A percentile compares a stretch with the other conserved stretches of the same genome.
phyloP scores from a whole-genome alignment of 805 yeast species.

The Pachysolen tannophilus region DNA sequence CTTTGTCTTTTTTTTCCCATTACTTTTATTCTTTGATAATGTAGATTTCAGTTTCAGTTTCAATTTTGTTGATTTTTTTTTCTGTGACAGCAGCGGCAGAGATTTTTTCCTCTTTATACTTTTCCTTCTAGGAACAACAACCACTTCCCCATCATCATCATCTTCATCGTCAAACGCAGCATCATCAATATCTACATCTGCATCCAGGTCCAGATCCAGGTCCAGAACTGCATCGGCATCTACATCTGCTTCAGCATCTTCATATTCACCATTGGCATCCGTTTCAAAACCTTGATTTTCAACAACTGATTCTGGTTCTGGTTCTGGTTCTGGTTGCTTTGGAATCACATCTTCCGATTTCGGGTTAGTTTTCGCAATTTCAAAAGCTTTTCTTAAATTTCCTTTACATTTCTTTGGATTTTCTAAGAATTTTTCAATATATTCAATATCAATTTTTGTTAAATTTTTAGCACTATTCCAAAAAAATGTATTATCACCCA shows the following conservation, averaged over 20 bases:
- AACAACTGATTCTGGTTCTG: constrained; percentile 13
- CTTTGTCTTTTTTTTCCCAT: not conserved
- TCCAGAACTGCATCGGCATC: constrained; percentile 21
- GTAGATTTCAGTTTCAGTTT: not conserved
- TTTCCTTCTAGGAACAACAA: too few species aligned
- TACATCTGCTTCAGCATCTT: constrained; percentile 10
- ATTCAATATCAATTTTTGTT: constrained; percentile 2
- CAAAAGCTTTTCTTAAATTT: constrained; percentile 8
- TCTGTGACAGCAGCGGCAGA: not conserved
- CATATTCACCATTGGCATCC: constrained; percentile 11
- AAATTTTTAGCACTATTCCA: constrained; percentile 8
- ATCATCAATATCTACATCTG: constrained; percentile 12
- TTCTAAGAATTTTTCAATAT: not conserved
- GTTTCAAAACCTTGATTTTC: constrained; percentile 11
- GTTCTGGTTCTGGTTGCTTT: constrained; percentile 34
- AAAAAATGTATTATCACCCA: constrained; percentile 8
- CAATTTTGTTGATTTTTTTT: not conserved
- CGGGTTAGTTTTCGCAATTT: constrained; percentile 7
- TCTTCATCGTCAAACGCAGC: constrained; percentile 10
- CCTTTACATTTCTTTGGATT: constrained; percentile 5
- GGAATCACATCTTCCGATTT: constrained; percentile 30
- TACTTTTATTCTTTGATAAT: not conserved
- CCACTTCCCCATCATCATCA: too few species aligned
- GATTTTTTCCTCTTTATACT: too few species aligned
- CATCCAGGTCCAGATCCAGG: constrained; percentile 27